Evolutionary conservation across 83 land plant genomes (phyloP), one percentile per base, ranked within the genome.

Genomic region (Picea mariana): DNA sequence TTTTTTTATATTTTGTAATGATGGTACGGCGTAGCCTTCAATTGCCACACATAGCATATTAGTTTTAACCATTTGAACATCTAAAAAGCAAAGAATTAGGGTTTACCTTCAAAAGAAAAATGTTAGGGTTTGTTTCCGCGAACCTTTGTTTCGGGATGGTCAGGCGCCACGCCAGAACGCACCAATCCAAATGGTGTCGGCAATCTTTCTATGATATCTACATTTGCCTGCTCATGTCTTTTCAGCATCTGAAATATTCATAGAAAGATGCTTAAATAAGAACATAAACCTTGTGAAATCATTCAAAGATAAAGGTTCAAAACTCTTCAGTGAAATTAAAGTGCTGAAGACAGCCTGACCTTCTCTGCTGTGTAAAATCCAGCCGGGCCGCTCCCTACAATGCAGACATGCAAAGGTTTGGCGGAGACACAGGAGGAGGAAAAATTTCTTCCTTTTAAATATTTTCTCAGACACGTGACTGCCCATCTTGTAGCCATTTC

Each of bases 361-460:
- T 96, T 98, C 20, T 98, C 97, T n/a, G 99, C 99, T 18, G 98
- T 94, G 90, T 98, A 98, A 65, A 98, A 94, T 16, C 99, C 99
- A 21, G 99, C 97, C 44, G 99, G 99, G 6, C 99, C 99, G 79
- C 99, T 98, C 6, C 99, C 99, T 9, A 98, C 99, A 58, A 98
- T 77, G 82, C 99, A 98, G 42, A 94, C 94, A 20, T 88, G 95
- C 49, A 96, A 71, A 11, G 84, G 91, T 24, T 71, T 77, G 24
- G 52, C 9, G 1, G 52, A 65, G 15, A 81, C 34, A 26, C 85
- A 23, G 26, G 83, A 47, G n/a, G 92, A 68, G 13, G 84, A 82
- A 47, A 86, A 85, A 23, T 72, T 81, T 77, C 88, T 85, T 31
- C 18, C 21, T 17, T 26, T 73, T 47, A 59, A 77, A 15, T 60